These are phyloP conservation scores for Solanum bukasovii DNA, from an alignment of 257 asterid species.

Conservation along the genomic window DNA sequence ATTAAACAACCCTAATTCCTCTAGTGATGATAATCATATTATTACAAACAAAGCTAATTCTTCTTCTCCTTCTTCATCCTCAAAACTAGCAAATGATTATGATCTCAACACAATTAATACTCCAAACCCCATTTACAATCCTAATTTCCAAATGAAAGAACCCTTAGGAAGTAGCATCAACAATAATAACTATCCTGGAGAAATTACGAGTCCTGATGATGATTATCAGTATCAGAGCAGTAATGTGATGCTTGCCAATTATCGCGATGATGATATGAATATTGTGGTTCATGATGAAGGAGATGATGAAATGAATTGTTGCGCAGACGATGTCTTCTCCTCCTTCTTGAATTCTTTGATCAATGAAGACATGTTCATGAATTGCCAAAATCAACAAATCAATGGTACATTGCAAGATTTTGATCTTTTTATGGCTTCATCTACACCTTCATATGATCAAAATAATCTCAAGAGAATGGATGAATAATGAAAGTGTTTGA, in stretches of 20 bases:
- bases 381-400: background rate
- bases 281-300: background rate
- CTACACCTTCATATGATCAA: background rate
- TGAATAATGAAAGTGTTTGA: background rate
- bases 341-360: constrained; percentile 56
- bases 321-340: constrained; percentile 41
- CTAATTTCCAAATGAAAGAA: background rate
- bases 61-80: background rate
- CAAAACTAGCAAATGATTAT: background rate
- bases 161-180: background rate
- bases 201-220: background rate
- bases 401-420: background rate
- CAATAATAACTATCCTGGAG: background rate
- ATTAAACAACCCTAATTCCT: constrained; percentile 5
- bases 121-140: background rate
- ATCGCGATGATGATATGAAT: background rate
- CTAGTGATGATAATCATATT: background rate
- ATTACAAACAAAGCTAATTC: background rate
- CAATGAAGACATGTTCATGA: constrained; percentile 39
- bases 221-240: background rate
- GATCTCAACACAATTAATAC: background rate
- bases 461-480: background rate
- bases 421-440: background rate
- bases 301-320: constrained; percentile 10
- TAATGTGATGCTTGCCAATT: background rate